Conservation (phyloP, 345 rosid species). For the Euphorbia lathyris region DNA sequence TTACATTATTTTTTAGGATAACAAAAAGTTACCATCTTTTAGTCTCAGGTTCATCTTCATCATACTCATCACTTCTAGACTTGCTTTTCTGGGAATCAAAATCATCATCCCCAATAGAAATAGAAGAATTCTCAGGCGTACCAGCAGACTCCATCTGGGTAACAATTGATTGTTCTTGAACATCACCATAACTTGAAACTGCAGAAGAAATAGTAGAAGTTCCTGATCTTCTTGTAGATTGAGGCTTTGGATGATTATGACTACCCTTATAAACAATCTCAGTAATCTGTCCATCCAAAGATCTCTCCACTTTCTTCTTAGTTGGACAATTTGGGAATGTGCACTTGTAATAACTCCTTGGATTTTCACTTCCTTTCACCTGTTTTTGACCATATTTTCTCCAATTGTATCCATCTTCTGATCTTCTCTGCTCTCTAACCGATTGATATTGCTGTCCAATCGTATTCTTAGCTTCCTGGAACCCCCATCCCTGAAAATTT, state of each 20-base stretch:
- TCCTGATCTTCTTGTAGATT: slow-evolving; percentile 61
- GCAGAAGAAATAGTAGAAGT: slow-evolving; percentile 24
- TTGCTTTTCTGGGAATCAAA: slow-evolving; percentile 65
- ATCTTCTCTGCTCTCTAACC: slow-evolving; percentile 50
- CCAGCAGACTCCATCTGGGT: slow-evolving; percentile 47
- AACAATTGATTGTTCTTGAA: slow-evolving; percentile 47
- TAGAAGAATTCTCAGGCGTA: slow-evolving; percentile 63
- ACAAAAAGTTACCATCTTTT: slow-evolving; percentile 64
- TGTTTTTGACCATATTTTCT: slow-evolving; percentile 96
- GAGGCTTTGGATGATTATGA: slow-evolving; percentile 88
- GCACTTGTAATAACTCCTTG: slow-evolving; percentile 94
- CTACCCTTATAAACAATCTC: slow-evolving; percentile 89
- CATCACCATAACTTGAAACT: slow-evolving; percentile 37
- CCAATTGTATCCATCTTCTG: slow-evolving; percentile 94
- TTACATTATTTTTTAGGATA: neutral
- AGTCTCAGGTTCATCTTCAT: slow-evolving; percentile 76
- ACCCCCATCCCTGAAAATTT: slow-evolving; percentile 47
- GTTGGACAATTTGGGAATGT: slow-evolving; percentile 69
- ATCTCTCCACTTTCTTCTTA: slow-evolving; percentile 89
- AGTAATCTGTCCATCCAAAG: slow-evolving; percentile 76
- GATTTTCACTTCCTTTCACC: slow-evolving; percentile 94
- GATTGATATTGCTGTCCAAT: slow-evolving; percentile 38
- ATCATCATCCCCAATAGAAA: slow-evolving; percentile 67
- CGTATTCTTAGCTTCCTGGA: slow-evolving; percentile 41
- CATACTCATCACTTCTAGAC: slow-evolving; percentile 57